Percentiles rank a stretch among this genome's conserved stretches.
phyloP scores from a whole-genome alignment of 164 flowering plant genomes.

The Magnolia changhungtana region DNA sequence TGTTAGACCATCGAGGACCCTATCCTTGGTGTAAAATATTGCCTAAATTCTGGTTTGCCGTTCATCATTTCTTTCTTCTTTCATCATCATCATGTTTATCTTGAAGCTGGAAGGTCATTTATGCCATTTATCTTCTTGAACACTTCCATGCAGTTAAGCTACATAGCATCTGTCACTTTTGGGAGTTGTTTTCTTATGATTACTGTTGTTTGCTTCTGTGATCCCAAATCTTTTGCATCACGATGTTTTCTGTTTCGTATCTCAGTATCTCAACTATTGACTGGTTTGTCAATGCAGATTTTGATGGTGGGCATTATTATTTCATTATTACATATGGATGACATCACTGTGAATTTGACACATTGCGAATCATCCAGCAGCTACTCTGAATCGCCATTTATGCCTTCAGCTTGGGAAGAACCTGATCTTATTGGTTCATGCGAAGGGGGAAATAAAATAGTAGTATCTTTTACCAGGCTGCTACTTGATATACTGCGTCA shows the following conservation, averaged over 20 bases:
- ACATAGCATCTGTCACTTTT: background rate
- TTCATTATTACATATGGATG: conserved; percentile 86
- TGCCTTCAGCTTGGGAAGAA: conserved; percentile 28
- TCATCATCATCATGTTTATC: background rate
- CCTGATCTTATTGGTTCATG: conserved; percentile 24
- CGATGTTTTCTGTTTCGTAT: background rate
- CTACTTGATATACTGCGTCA: conserved; percentile 61
- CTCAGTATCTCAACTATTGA: background rate
- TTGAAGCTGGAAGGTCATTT: background rate
- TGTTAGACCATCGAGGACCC: no score
- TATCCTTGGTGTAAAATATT: no score
- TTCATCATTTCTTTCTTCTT: no score
- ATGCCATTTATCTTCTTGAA: background rate
- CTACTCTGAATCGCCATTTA: conserved; percentile 24
- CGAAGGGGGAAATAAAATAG: conserved; percentile 65
- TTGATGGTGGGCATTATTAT: conserved; percentile 76
- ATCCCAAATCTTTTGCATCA: background rate
- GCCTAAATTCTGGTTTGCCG: no score
- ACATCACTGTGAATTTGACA: conserved; percentile 41
- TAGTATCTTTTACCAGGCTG: conserved; percentile 61
- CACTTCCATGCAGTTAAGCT: background rate
- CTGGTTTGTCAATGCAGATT: conserved; percentile 49
- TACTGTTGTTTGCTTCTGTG: background rate
- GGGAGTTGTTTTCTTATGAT: background rate
- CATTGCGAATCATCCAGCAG: conserved; percentile 34